A percentile compares a stretch with the other conserved stretches of the same genome.
Evolutionary conservation across 768 basidiomycete genomes (phyloP).

Genomic region (Termitomyces sp.): DNA sequence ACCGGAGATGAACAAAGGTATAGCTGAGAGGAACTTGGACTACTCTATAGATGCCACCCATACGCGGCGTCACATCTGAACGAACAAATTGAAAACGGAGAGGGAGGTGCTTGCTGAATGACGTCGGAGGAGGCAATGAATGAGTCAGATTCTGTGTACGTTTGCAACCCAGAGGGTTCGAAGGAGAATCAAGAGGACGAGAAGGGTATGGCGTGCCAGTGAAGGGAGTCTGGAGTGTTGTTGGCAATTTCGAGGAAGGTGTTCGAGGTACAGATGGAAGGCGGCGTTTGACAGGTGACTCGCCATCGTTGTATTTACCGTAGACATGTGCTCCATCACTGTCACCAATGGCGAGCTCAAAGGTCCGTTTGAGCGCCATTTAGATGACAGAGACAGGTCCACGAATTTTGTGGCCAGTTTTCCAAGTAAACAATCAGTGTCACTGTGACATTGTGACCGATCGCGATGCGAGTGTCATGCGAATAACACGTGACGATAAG

Average conservation of each 20-base stretch:
- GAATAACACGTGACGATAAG: not conserved
- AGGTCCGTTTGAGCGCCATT: conserved; percentile 14
- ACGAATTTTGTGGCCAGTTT: not conserved
- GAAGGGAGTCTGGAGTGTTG: conserved; percentile 16
- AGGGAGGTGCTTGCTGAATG: conserved; percentile 55
- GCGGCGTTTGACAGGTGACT: conserved; percentile 15
- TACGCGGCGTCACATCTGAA: conserved; percentile 20
- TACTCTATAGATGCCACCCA: conserved; percentile 55
- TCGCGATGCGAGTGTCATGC: conserved; percentile 6
- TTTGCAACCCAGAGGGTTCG: conserved; percentile 63
- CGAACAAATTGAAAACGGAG: conserved; percentile 59
- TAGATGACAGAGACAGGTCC: not conserved
- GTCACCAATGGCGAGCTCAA: conserved; percentile 10
- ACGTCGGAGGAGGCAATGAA: conserved; percentile 34
- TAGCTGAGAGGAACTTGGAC: conserved; percentile 69
- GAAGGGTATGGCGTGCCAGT: conserved; percentile 38
- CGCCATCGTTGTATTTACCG: conserved; percentile 1
- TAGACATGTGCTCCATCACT: not conserved
- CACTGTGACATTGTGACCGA: conserved; percentile 12
- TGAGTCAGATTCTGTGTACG: conserved; percentile 33
- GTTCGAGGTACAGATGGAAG: conserved; percentile 16
- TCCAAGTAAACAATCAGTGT: conserved; percentile 9
- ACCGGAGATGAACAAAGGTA: conserved; percentile 59
- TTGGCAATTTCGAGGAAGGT: conserved; percentile 18
- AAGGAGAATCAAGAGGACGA: conserved; percentile 59